Evolutionary conservation across 2,329 filamentous ascomycete genomes (phyloP).

Genomic region (Trichoderma aggressivum): DNA sequence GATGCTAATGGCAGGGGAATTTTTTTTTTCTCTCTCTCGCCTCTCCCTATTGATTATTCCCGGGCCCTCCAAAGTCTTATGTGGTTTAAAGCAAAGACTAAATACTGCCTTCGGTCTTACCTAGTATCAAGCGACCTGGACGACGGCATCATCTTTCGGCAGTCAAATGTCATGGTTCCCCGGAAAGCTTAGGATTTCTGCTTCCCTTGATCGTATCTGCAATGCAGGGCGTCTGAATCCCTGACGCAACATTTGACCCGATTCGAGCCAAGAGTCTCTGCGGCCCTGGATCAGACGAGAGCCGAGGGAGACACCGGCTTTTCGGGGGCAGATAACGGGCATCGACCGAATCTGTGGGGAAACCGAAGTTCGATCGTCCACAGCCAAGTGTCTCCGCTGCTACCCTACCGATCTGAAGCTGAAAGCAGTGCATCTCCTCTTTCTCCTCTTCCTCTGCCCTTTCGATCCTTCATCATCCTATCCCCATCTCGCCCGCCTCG

Average conservation of each 20-base stretch:
- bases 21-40: not conserved
- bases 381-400: slow-evolving; percentile 8
- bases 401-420: slow-evolving; percentile 9
- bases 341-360: slow-evolving; percentile 21
- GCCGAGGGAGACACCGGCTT: not conserved
- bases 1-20: slow-evolving; percentile 9
- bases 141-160: not conserved
- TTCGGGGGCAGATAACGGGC: slow-evolving; percentile 13
- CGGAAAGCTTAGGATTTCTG: not conserved
- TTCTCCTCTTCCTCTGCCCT: not conserved
- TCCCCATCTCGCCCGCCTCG: not conserved
- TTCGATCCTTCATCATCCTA: not conserved
- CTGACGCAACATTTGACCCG: not conserved
- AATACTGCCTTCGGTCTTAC: not conserved
- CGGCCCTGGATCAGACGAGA: not conserved
- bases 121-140: not conserved
- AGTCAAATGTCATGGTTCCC: not conserved
- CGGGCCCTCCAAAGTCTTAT: not conserved
- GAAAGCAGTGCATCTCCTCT: not conserved
- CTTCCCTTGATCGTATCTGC: not conserved
- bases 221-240: not conserved
- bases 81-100: not conserved
- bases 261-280: not conserved
- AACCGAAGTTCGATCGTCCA: slow-evolving; percentile 16
- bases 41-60: slow-evolving; percentile 6